A percentile compares a stretch with the other conserved stretches of the same genome.
Evolutionary conservation across 2,329 filamentous ascomycete genomes (phyloP).

Genomic region (Fusarium sp.): DNA sequence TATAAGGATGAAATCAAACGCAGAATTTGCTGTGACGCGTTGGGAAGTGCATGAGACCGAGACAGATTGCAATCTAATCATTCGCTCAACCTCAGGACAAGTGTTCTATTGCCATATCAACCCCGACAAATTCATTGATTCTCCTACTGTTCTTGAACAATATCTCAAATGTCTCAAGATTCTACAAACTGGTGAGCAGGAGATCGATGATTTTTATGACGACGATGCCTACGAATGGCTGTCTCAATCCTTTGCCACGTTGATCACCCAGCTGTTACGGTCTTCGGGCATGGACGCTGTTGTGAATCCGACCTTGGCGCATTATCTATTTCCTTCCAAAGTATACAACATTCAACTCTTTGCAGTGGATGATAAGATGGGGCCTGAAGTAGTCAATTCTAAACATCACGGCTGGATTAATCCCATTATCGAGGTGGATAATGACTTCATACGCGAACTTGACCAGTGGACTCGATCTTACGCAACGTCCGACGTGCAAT

Average conservation of each 20-base stretch:
- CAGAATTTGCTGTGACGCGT: too few relatives aligned
- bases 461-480: not conserved
- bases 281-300: not conserved
- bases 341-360: rapidly evolving
- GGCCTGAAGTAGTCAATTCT: rapidly evolving
- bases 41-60: too few relatives aligned
- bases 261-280: not conserved
- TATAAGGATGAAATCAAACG: too few relatives aligned
- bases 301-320: not conserved
- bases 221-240: not conserved
- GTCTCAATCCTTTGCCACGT: not conserved
- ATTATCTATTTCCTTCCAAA: not conserved
- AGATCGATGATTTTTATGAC: too few relatives aligned
- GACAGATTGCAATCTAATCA: too few relatives aligned
- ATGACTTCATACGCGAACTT: not conserved
- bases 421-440: not conserved
- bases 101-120: too few relatives aligned
- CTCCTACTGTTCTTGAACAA: too few relatives aligned
- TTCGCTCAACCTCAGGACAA: too few relatives aligned
- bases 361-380: not conserved
- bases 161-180: too few relatives aligned
- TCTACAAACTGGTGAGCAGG: too few relatives aligned
- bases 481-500: not conserved
- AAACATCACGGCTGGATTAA: not conserved
- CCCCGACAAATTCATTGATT: too few relatives aligned